Evolutionary conservation across 352 stramenopile species (phyloP).

Genomic region (Pythium volutum): DNA sequence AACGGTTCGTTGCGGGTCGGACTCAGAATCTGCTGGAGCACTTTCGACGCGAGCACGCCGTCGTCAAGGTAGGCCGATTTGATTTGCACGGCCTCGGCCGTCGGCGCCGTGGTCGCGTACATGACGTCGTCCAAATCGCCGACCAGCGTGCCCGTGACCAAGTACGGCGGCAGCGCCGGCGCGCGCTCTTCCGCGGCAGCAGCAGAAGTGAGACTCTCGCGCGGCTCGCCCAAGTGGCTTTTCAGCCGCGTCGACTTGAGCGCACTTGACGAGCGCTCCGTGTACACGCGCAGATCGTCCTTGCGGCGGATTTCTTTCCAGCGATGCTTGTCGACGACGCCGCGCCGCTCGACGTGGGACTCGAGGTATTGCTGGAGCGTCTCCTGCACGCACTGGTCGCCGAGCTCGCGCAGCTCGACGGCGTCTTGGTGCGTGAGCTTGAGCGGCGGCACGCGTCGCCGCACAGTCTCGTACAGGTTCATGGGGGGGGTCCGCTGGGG

Average conservation of each 20-base stretch:
- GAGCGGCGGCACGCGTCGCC: neutral
- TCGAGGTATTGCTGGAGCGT: constrained; percentile 6
- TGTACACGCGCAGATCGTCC: constrained; percentile 16
- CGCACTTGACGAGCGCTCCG: constrained; percentile 13
- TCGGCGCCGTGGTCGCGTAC: constrained; percentile 2
- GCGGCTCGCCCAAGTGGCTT: neutral
- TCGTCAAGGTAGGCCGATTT: constrained; percentile 18
- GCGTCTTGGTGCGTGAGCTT: neutral
- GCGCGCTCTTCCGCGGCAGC: no score
- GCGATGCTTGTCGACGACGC: constrained; percentile 1
- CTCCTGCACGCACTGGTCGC: constrained; percentile 8
- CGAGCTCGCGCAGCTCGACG: constrained; percentile 7
- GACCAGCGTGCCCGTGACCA: constrained; percentile 25
- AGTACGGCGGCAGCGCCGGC: constrained; percentile 6
- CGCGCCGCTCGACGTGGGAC: neutral
- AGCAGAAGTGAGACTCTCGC: neutral
- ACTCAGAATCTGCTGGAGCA: constrained; percentile 8
- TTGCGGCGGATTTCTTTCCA: constrained; percentile 10
- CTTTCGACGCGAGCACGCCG: constrained; percentile 9
- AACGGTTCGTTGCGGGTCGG: constrained; percentile 13
- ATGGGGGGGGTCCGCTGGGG: neutral
- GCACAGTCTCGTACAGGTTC: neutral
- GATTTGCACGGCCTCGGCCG: constrained; percentile 7
- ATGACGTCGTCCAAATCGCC: constrained; percentile 28
- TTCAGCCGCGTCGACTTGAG: constrained; percentile 6